Evolutionary conservation across 306 rosid genomes (phyloP).

Genomic region (Cyclanthera cordifolia): DNA sequence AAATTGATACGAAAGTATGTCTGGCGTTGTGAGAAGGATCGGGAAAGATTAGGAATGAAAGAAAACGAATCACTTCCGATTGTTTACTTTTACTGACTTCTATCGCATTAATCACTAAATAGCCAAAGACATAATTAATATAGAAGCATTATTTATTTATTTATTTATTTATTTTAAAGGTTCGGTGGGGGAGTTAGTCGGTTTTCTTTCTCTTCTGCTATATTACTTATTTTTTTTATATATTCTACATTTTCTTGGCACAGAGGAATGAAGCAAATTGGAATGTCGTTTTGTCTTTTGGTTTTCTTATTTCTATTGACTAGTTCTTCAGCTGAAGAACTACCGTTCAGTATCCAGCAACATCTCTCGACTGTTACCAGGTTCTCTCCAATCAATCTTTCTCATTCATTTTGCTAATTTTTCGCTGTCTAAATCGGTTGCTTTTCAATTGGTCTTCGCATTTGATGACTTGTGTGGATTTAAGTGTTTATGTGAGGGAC

Average conservation of each 20-base stretch:
- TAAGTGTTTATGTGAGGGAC: background rate
- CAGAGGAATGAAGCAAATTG: conserved; percentile 3
- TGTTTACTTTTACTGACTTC: too few species aligned
- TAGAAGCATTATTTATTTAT: too few species aligned
- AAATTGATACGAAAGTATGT: too few species aligned
- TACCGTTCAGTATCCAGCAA: conserved; percentile 48
- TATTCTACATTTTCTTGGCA: background rate
- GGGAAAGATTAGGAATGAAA: too few species aligned
- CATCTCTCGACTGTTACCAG: conserved; percentile 77
- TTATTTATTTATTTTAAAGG: too few species aligned
- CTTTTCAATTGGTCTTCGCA: background rate
- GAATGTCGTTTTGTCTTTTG: conserved; percentile 16
- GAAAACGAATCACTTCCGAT: too few species aligned
- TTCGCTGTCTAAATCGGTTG: background rate
- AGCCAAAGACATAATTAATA: too few species aligned
- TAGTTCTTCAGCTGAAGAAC: conserved; percentile 30
- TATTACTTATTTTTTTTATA: background rate
- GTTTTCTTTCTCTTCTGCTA: background rate
- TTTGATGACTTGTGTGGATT: background rate
- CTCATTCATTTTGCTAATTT: background rate
- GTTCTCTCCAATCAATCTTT: conserved; percentile 20
- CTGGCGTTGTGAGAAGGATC: too few species aligned
- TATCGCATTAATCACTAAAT: too few species aligned
- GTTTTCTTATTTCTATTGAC: conserved; percentile 14
- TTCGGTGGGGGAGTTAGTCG: too few species aligned